These are phyloP conservation scores for Pseudopediastrum boryanum DNA, from an alignment of 139 green algal species.

Conservation along the genomic window DNA sequence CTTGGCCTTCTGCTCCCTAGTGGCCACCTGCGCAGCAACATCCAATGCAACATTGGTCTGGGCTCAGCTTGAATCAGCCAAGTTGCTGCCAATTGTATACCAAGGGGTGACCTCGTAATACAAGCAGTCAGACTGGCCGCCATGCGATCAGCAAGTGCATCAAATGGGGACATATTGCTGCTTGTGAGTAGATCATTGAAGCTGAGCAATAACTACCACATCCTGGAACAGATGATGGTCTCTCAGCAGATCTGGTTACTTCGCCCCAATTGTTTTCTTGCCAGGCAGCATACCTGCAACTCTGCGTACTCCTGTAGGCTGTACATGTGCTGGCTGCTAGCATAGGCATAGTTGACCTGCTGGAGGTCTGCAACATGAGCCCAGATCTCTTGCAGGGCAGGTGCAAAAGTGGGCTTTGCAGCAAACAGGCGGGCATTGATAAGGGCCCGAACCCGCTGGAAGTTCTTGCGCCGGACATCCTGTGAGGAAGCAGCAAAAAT, in stretches of 20 bases:
- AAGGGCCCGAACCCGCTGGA: conserved; percentile 53
- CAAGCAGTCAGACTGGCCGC: too few relatives aligned
- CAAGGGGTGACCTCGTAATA: too few relatives aligned
- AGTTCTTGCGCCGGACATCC: conserved; percentile 68
- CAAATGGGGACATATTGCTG: too few relatives aligned
- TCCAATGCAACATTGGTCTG: conserved; percentile 33
- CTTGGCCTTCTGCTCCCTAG: conserved; percentile 70
- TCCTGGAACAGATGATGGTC: too few relatives aligned
- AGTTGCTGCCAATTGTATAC: too few relatives aligned
- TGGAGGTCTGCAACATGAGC: conserved; percentile 50
- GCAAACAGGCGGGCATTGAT: conserved; percentile 71
- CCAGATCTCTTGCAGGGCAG: conserved; percentile 62
- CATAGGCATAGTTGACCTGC: conserved; percentile 45
- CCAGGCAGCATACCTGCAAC: conserved; percentile 46
- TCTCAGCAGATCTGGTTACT: too few relatives aligned
- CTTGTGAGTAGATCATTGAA: too few relatives aligned
- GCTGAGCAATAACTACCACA: too few relatives aligned
- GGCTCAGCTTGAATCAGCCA: too few relatives aligned
- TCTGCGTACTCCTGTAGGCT: conserved; percentile 60
- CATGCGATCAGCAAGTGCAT: too few relatives aligned
- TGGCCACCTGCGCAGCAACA: conserved; percentile 52
- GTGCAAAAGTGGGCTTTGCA: conserved; percentile 74
- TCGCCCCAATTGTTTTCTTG: too few relatives aligned
- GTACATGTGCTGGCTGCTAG: conserved; percentile 61
- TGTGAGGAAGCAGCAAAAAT: too few relatives aligned